phyloP scores from a whole-genome alignment of 2,329 filamentous ascomycete genomes.

The Aspergillus felis region DNA sequence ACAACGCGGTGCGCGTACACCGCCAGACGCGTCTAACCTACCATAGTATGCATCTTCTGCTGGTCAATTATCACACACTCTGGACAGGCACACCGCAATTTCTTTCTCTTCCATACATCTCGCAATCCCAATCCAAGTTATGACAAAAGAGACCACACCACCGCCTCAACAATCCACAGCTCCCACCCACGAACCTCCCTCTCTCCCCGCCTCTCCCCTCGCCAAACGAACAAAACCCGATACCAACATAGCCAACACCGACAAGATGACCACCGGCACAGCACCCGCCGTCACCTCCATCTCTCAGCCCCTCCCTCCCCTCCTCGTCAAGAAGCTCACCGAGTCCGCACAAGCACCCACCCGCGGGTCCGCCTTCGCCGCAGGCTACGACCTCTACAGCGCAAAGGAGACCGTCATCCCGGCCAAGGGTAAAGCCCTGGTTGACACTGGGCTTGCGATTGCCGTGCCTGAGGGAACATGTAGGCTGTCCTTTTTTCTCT shows the following conservation, averaged over 20 bases:
- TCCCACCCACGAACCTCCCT: conserved; percentile 47
- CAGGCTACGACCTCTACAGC: conserved; percentile 89
- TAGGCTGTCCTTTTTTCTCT: conserved; percentile 44
- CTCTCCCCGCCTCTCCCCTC: conserved; percentile 67
- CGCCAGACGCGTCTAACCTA: conserved; percentile 18
- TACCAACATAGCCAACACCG: conserved; percentile 23
- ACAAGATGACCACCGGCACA: conserved; percentile 29
- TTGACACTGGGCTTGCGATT: conserved; percentile 88
- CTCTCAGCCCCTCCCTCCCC: conserved; percentile 51
- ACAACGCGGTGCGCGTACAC: conserved; percentile 18
- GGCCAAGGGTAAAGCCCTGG: conserved; percentile 75
- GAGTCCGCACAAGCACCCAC: conserved; percentile 77
- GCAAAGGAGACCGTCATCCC: conserved; percentile 72
- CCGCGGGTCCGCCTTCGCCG: conserved; percentile 81
- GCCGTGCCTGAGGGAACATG: conserved; percentile 87
- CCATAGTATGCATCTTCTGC: background rate
- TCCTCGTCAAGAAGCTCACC: conserved; percentile 86
- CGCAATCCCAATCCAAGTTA: conserved; percentile 19
- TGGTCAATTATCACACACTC: background rate
- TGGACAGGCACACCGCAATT: background rate
- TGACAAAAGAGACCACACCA: conserved; percentile 42
- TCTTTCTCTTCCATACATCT: conserved; percentile 1
- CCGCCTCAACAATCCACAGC: conserved; percentile 21
- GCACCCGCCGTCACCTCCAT: conserved; percentile 33
- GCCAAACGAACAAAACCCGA: conserved; percentile 74